phyloP scores from a whole-genome alignment of 805 yeast species.

The Zygotorulaspora florentina region DNA sequence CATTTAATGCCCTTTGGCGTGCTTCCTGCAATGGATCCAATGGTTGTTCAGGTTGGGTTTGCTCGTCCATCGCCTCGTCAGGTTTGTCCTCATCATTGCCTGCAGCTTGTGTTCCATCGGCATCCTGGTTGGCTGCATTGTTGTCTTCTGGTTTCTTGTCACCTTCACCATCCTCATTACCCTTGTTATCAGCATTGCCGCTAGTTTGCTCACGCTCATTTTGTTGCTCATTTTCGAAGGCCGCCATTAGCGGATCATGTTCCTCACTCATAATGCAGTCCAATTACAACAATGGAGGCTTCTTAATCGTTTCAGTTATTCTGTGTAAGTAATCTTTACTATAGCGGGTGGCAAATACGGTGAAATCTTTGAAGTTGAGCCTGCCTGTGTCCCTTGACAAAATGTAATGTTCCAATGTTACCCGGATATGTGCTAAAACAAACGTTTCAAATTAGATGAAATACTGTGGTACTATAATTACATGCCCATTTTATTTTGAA shows the following conservation, averaged over 20 bases:
- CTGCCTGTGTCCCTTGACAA: slow-evolving; percentile 1
- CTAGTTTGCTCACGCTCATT: slow-evolving; percentile 5
- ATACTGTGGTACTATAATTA: not conserved
- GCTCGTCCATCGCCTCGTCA: slow-evolving; percentile 27
- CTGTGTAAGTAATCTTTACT: not conserved
- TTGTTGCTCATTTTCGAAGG: slow-evolving; percentile 37
- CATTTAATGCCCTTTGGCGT: slow-evolving; percentile 69
- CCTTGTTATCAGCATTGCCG: slow-evolving; percentile 5
- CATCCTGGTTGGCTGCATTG: not conserved
- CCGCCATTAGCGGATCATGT: slow-evolving; percentile 73
- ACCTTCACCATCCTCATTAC: slow-evolving; percentile 10
- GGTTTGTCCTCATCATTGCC: slow-evolving; percentile 14
- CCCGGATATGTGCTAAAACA: not conserved
- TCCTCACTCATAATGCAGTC: slow-evolving; percentile 51
- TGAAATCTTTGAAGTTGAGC: not conserved
- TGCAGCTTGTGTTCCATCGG: slow-evolving; percentile 7
- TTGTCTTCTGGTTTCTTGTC: slow-evolving; percentile 1
- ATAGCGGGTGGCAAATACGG: slow-evolving; percentile 8
- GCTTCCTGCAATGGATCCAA: slow-evolving; percentile 53
- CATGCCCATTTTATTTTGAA: no score
- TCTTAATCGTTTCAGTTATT: not conserved
- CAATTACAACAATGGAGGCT: not conserved
- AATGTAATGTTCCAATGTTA: not conserved
- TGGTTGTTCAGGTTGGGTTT: slow-evolving; percentile 33
- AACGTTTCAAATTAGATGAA: not conserved